A percentile compares a stretch with the other conserved stretches of the same genome.
phyloP scores from a whole-genome alignment of 1,139 yeast genomes.

The Lodderomyces metapsilosis region DNA sequence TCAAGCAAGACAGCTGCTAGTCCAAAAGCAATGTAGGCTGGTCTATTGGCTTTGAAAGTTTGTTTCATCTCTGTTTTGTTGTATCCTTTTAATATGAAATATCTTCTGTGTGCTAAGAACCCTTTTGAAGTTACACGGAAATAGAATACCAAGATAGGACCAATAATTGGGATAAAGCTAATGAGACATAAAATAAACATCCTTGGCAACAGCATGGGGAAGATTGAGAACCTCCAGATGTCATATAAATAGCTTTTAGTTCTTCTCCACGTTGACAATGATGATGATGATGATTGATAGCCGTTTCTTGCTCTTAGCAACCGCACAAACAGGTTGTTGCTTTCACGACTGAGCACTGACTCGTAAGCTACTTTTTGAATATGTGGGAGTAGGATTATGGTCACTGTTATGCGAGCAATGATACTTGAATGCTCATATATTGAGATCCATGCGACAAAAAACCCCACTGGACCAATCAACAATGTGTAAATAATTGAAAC shows the following conservation, averaged over 20 bases:
- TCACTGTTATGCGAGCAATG: constrained; percentile 49
- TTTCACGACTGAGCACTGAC: constrained; percentile 50
- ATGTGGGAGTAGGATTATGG: constrained; percentile 53
- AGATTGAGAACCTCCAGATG: constrained; percentile 23
- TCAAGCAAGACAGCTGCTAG: constrained; percentile 57
- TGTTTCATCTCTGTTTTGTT: constrained; percentile 35
- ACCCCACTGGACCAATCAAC: constrained; percentile 56
- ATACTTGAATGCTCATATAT: constrained; percentile 52
- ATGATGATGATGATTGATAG: constrained; percentile 17
- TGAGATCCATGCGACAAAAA: constrained; percentile 53
- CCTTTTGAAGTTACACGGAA: constrained; percentile 63
- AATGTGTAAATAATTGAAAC: constrained; percentile 45
- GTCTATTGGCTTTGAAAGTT: constrained; percentile 28
- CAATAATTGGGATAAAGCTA: constrained; percentile 58
- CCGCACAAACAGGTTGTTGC: constrained; percentile 29
- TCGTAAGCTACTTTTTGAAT: constrained; percentile 60
- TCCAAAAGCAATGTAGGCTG: constrained; percentile 53
- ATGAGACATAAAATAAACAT: constrained; percentile 33
- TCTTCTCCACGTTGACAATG: neutral
- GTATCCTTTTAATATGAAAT: constrained; percentile 59
- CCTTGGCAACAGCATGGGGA: constrained; percentile 27
- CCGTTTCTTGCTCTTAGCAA: constrained; percentile 18
- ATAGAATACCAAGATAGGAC: constrained; percentile 55
- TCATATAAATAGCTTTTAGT: constrained; percentile 16
- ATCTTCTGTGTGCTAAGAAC: constrained; percentile 53